Base-by-base conservation (phyloP, 345 rosid genomes). In the Gossypium herbaceum region DNA sequence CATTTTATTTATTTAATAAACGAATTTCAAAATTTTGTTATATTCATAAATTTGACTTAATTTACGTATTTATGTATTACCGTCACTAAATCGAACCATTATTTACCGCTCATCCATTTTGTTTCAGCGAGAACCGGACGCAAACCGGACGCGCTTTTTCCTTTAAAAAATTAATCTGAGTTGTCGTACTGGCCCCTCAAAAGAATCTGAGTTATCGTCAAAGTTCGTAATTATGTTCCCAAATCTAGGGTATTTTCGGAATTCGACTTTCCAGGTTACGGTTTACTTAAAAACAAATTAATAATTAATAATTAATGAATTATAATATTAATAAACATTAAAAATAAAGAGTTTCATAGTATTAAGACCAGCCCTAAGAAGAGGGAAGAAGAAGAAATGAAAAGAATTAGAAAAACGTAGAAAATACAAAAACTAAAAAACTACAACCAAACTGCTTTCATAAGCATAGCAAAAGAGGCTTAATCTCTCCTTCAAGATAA, bases 401-500 rank as follows among this genome's bases (percentile, higher is more conserved):
- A 70, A 73, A 62, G 10, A 2, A 56, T 41, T 61, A 72, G 7
- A 68, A 17, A 47, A 3, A 43, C 61, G 61, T 57, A 57, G 29
- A 19, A 39, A 34, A 62, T 19, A 59, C 9, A 59, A 43, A 57
- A 62, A 45, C 19, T 17, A 75, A 47, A 59, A 9, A 65, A 10
- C 43, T 16, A 44, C 54, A 63, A 25, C 22, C 22, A 15, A 75
- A 45, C 75, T 79, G 63, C 69, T 60, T 75, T 69, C 41, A 10
- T 54, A 61, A 66, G 73, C 79, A 34, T 71, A 48, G 9, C 76
- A 72, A n/a, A 20, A 15, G 69, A 78, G 68, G 82, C 81, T 84
- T 79, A 81, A 74, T 84, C 84, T 86, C 84, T 82, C 81, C 84
- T 82, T 79, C 82, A 78, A 68, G 71, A 45, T 19, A 19, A 9